Evolutionary conservation across 2,329 filamentous ascomycete genomes (phyloP).

Genomic region (Pseudogymnoascus sp.): DNA sequence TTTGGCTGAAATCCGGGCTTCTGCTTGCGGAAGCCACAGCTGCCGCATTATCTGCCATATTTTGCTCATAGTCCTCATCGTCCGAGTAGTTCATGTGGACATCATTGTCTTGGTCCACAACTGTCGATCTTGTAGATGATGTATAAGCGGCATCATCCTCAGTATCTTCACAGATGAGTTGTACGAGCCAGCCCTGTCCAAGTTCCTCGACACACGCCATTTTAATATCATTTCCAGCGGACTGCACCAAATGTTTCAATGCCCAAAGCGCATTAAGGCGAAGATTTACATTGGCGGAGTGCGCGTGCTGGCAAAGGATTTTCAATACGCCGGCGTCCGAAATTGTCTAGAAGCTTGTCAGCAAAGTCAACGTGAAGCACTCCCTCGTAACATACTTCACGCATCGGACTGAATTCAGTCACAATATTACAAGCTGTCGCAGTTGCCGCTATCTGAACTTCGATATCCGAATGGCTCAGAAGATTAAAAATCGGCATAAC

Average conservation of each 20-base stretch:
- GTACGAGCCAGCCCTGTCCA: conserved; percentile 70
- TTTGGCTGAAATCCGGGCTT: background rate
- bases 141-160: conserved; percentile 35
- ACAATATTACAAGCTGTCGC: conserved; percentile 78
- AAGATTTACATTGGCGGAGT: conserved; percentile 69
- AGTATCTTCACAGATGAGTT: conserved; percentile 60
- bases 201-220: conserved; percentile 70
- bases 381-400: conserved; percentile 54
- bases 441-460: conserved; percentile 80
- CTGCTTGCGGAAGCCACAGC: background rate
- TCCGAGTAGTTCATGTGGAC: conserved; percentile 46
- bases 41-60: background rate
- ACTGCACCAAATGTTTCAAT: conserved; percentile 79
- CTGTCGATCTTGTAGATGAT: conserved; percentile 6
- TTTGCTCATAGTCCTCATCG: conserved; percentile 27
- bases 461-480: conserved; percentile 63
- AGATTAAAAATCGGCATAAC: conserved; percentile 69
- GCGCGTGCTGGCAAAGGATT: conserved; percentile 74
- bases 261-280: conserved; percentile 87
- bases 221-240: conserved; percentile 63
- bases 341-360: conserved; percentile 46
- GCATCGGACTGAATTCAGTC: conserved; percentile 83
- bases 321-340: conserved; percentile 66
- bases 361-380: background rate
- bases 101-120: conserved; percentile 47